Evolutionary conservation across 1,139 yeast species (phyloP), one percentile per base, ranked within the genome.

Genomic region (Yamadazyma aaseri): DNA sequence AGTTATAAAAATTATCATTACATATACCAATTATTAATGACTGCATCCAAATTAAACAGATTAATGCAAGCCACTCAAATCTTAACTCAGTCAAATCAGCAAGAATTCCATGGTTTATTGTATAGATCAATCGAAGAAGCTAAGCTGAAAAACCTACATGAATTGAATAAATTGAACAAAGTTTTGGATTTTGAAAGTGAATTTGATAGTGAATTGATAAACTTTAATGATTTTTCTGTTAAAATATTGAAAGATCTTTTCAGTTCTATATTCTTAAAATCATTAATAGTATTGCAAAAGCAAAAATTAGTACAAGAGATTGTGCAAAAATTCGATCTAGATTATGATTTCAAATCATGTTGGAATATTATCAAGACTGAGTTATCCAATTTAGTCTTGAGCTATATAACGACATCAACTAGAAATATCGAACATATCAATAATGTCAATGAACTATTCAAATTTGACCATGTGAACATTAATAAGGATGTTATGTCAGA

Each of bases 221-320:
- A 45, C 31, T 63, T 61, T 41, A 67, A 63, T 34, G 85, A 80
- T 41, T 58, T 75, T 16, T 65, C 81, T 10, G 77, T 83, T 1
- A 56, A 73, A 1, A 69, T 86, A 0, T 63, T 86, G 28, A 79
- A 81, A 45, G 90, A 85, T 45, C 65, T 86, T 32, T 84, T 85
- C 46, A 79, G 86, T 55, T 70, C 79, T 2, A 65, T 86, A 7
- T 86, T 84, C 48, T 64, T 77, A 17, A 81, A 79, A 51, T 59
- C 79, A 36, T 60, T 83, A 35, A 71, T 79, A 14, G 79, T 85
- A 5, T 57, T 86, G 17, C 95, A 86, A 58, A 75, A 77, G 22
- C 90, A 86, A 51, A 68, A 83, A 32, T 79, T 82, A 1, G 69
- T 87, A 2, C 65, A 67, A 41, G 87, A 79, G 42, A 72, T 81